phyloP scores from a whole-genome alignment of 768 basidiomycete genomes.

The Serendipita indica region DNA sequence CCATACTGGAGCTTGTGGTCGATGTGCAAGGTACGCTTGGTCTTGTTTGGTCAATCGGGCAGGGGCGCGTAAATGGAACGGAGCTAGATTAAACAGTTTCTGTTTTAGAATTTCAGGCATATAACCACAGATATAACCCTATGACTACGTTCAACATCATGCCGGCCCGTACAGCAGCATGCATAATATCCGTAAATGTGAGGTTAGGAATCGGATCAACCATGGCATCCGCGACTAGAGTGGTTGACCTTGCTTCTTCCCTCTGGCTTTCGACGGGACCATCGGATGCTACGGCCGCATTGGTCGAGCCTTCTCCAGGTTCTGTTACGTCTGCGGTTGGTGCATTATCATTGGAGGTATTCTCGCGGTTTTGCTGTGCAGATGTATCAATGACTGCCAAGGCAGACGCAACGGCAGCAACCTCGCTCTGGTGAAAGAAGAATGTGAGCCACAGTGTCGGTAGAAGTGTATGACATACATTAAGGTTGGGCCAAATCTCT shows the following conservation, averaged over 20 bases:
- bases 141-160: not conserved
- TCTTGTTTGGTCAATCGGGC: not conserved
- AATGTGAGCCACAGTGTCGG: no score
- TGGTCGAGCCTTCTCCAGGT: not conserved
- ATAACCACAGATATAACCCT: slow-evolving; percentile 7
- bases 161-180: not conserved
- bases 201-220: not conserved
- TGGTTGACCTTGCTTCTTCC: no score
- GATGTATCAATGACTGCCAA: no score
- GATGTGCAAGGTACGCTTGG: not conserved
- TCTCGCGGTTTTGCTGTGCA: no score
- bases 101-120: not conserved
- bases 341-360: no score
- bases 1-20: not conserved
- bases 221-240: not conserved
- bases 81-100: not conserved
- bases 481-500: not conserved
- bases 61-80: not conserved
- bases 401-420: no score
- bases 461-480: not conserved
- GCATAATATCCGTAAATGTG: not conserved
- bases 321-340: not conserved
- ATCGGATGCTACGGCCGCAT: not conserved
- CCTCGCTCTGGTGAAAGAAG: no score
- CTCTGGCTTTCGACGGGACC: not conserved